Conservation (phyloP, 139 green algal species). For the Chara braunii region DNA sequence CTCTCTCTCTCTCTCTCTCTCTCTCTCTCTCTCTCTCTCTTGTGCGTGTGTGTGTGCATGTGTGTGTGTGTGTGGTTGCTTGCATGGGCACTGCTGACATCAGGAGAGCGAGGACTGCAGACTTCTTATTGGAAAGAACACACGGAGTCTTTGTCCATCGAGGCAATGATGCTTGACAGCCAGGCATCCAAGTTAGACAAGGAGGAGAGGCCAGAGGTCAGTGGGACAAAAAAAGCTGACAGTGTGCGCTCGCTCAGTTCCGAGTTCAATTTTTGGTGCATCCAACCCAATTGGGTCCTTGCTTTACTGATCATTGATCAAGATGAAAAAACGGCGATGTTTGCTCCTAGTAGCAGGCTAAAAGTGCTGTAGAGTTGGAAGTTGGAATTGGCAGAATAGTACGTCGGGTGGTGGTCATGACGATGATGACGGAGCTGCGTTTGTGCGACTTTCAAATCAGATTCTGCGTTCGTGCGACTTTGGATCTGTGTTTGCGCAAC, state of each 20-base stretch:
- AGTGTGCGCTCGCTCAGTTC: not conserved
- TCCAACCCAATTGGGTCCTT: not conserved
- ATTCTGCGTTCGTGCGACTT: too few relatives aligned
- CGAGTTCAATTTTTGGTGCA: too few relatives aligned
- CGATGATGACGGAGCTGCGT: too few relatives aligned
- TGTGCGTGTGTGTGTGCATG: too few relatives aligned
- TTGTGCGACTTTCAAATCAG: too few relatives aligned
- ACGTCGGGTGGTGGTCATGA: not conserved
- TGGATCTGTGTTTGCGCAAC: too few relatives aligned
- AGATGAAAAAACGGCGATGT: not conserved
- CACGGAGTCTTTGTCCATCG: conserved; percentile 53
- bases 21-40: too few relatives aligned
- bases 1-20: too few relatives aligned
- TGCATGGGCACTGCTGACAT: too few relatives aligned
- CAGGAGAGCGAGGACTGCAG: conserved; percentile 53
- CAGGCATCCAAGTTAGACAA: conserved; percentile 63
- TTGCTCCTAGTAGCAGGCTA: not conserved
- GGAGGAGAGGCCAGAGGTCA: conserved; percentile 72
- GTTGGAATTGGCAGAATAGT: not conserved
- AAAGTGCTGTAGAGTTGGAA: not conserved
- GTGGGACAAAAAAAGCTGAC: not conserved
- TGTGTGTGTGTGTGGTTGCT: too few relatives aligned
- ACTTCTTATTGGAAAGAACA: conserved; percentile 70
- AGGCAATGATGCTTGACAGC: conserved; percentile 85
- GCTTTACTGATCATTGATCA: not conserved